These are phyloP conservation scores for Malus fusca DNA, from an alignment of 306 rosid species.

Conservation along the genomic window DNA sequence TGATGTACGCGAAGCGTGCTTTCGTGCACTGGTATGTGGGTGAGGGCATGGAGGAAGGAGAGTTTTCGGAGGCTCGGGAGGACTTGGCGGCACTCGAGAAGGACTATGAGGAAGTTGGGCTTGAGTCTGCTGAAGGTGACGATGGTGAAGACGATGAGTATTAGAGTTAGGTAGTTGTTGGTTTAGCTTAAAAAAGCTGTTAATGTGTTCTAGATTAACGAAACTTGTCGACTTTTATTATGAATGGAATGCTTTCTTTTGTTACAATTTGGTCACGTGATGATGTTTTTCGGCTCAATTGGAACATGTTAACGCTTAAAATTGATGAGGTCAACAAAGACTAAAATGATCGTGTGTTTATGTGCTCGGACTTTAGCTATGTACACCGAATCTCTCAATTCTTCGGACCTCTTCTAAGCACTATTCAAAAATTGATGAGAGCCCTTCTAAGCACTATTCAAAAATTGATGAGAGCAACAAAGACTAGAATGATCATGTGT, in stretches of 20 bases:
- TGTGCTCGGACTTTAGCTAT: no score
- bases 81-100: slow-evolving; percentile 43
- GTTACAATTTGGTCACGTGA: not conserved
- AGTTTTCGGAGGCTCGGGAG: slow-evolving; percentile 37
- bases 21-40: slow-evolving; percentile 47
- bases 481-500: no score
- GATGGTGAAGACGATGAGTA: slow-evolving; percentile 41
- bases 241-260: not conserved
- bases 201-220: slow-evolving; percentile 4
- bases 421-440: no score
- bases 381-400: no score
- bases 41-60: slow-evolving; percentile 48
- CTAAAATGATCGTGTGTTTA: no score
- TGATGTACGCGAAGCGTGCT: slow-evolving; percentile 41
- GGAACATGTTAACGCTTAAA: no score
- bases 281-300: no score
- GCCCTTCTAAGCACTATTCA: no score
- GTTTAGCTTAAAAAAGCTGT: not conserved
- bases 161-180: not conserved
- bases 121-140: slow-evolving; percentile 40
- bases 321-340: no score
- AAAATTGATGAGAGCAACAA: no score
- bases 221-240: not conserved
- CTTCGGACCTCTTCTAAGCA: no score
- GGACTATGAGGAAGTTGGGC: slow-evolving; percentile 42